A percentile compares a stretch with the other conserved stretches of the same genome.
These are phyloP conservation scores for Chenopodium suecicum DNA, from an alignment of 148 eudicot genomes.

Conservation along the genomic window DNA sequence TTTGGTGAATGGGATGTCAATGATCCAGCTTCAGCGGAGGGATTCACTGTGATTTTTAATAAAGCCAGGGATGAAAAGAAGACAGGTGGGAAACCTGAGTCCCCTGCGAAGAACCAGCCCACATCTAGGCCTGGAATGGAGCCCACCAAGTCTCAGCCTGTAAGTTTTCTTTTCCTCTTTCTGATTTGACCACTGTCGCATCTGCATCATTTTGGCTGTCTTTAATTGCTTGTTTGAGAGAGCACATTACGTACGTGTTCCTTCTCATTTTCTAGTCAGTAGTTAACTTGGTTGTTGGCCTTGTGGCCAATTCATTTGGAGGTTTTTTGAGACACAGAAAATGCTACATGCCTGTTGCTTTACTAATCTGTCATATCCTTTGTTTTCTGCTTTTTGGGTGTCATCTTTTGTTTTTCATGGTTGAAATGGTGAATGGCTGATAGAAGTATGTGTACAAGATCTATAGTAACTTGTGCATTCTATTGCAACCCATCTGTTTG, in stretches of 20 bases:
- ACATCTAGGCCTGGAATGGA: slow-evolving; percentile 43
- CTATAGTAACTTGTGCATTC: background rate
- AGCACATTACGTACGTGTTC: background rate
- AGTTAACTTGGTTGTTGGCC: background rate
- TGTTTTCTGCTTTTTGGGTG: background rate
- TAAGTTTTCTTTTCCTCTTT: slow-evolving; percentile 32
- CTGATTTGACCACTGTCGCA: background rate
- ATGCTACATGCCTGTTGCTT: background rate
- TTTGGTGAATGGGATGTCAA: slow-evolving; percentile 93
- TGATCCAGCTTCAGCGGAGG: slow-evolving; percentile 90
- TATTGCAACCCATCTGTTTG: background rate
- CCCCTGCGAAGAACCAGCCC: slow-evolving; percentile 54
- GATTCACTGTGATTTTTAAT: slow-evolving; percentile 82
- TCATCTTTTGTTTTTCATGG: no score
- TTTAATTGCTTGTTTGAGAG: background rate
- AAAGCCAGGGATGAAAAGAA: slow-evolving; percentile 92
- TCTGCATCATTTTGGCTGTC: background rate
- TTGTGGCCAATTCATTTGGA: background rate
- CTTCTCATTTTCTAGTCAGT: background rate
- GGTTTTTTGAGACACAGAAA: background rate
- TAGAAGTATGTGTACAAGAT: background rate
- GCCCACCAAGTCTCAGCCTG: slow-evolving; percentile 58
- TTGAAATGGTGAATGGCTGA: background rate
- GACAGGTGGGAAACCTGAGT: slow-evolving; percentile 75
- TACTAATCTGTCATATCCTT: no score